phyloP scores from a whole-genome alignment of 2,329 filamentous ascomycete genomes.

The Fusarium camptoceras region DNA sequence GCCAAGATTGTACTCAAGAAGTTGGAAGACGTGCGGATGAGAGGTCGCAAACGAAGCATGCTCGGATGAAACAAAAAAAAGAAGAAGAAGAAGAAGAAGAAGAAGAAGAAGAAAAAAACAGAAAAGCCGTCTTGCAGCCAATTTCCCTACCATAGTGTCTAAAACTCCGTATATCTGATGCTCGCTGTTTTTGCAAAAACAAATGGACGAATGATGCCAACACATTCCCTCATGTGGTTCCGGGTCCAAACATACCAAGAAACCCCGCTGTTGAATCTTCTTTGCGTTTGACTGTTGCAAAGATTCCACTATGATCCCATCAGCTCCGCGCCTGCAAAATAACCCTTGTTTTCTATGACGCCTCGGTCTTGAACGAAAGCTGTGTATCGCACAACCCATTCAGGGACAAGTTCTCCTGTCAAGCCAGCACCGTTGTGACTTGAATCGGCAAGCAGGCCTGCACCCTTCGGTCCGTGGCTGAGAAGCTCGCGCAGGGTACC shows the following conservation, averaged over 20 bases:
- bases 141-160: slow-evolving; percentile 43
- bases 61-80: slow-evolving; percentile 70
- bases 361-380: slow-evolving; percentile 93
- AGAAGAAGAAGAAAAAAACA: slow-evolving; percentile 3
- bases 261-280: slow-evolving; percentile 8
- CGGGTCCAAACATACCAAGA: slow-evolving; percentile 24
- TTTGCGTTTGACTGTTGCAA: neutral
- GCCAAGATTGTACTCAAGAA: slow-evolving; percentile 80
- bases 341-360: slow-evolving; percentile 98
- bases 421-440: slow-evolving; percentile 67
- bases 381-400: slow-evolving; percentile 98
- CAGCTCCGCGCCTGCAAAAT: slow-evolving; percentile 88
- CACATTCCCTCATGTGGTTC: slow-evolving; percentile 28
- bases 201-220: slow-evolving; percentile 39
- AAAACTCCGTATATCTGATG: slow-evolving; percentile 50
- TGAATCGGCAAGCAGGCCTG: slow-evolving; percentile 77
- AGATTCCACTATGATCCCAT: slow-evolving; percentile 51
- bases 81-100: neutral
- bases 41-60: slow-evolving; percentile 97
- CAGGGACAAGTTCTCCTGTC: slow-evolving; percentile 81
- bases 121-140: slow-evolving; percentile 43
- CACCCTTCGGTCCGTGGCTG: slow-evolving; percentile 76
- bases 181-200: slow-evolving; percentile 49
- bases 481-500: slow-evolving; percentile 88
- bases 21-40: slow-evolving; percentile 91